These are phyloP conservation scores for Picea abies DNA, from an alignment of 83 land plant genomes.

Conservation along the genomic window DNA sequence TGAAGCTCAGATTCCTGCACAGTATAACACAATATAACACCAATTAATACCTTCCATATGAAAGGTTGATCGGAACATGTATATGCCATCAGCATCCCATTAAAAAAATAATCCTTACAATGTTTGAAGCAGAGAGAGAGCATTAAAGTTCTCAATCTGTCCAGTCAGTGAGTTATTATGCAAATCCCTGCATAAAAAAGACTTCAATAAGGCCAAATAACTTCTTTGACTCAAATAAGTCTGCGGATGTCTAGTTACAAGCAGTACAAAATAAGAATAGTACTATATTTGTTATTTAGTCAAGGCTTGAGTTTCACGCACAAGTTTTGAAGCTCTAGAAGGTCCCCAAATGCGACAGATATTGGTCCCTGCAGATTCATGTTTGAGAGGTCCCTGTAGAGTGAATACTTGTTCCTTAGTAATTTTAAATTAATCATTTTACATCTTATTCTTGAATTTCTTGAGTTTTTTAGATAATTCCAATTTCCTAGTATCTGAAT, in stretches of 20 bases:
- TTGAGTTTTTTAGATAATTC: background rate
- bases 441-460: too few species aligned
- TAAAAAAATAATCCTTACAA: conserved; percentile 31
- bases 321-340: conserved; percentile 53
- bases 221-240: background rate
- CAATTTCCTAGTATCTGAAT: background rate
- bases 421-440: too few species aligned
- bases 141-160: conserved; percentile 48
- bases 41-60: background rate
- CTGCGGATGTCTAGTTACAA: background rate
- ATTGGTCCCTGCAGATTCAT: conserved; percentile 47
- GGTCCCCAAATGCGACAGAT: conserved; percentile 54
- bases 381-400: conserved; percentile 48
- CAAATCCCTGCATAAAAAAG: conserved; percentile 38
- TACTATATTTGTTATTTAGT: background rate
- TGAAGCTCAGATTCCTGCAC: conserved; percentile 68
- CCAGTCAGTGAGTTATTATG: conserved; percentile 62
- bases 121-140: conserved; percentile 42
- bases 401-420: conserved; percentile 6
- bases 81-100: background rate
- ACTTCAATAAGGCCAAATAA: background rate
- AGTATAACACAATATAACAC: conserved; percentile 6
- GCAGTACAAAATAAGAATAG: background rate
- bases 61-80: background rate
- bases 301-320: conserved; percentile 17